Evolutionary conservation across 2,329 filamentous ascomycete species (phyloP), one percentile per base, ranked within the genome.

Genomic region (Exophiala alcalophila): DNA sequence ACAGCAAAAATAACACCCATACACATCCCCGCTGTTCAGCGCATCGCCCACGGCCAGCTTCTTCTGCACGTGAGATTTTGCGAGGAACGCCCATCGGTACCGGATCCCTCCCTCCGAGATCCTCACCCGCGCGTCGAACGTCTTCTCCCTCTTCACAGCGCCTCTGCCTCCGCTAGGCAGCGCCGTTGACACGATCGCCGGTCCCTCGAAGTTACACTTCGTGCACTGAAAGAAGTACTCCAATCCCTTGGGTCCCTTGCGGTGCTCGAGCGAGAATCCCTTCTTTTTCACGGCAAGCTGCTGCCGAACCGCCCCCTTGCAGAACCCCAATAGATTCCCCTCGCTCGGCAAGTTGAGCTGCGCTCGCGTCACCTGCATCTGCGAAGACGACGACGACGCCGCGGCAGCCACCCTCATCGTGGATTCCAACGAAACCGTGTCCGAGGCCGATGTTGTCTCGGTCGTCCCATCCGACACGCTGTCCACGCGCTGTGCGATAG

Each of bases 1-100:
- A 39, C 65, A 67, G 52, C 70, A 73, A 51, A 72, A 72, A 20
- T 71, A 61, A 50, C 70, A 73, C 18, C 64, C 68, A 52, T 64
- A 72, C 3, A 53, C 55, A 10, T 43, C 44, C 32, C 34, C 34
- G 25, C 33, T 45, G 28, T 50, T 48, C 16, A 36, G 30, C 21
- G 44, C 37, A 49, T 57, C 33, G 50, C 56, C 38, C 15, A 40
- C 38, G 2, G 56, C 55, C 16, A 59, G 57, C 35, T 61, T 62
- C 46, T 61, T 57, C 4, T 61, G 44, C 4, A 70, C 59, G 53
- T 73, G 69, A 10, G 57, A 63, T 50, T 73, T 72, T 10, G 69
- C 69, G 2, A 73, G 60, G 46, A 72, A 72, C 7, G 58, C 52
- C 66, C 68, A 72, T 4, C 69, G 65, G 43, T 69, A 69, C n/a